Base-by-base conservation (phyloP, 805 yeast species). In the Barnettozyma californica region DNA sequence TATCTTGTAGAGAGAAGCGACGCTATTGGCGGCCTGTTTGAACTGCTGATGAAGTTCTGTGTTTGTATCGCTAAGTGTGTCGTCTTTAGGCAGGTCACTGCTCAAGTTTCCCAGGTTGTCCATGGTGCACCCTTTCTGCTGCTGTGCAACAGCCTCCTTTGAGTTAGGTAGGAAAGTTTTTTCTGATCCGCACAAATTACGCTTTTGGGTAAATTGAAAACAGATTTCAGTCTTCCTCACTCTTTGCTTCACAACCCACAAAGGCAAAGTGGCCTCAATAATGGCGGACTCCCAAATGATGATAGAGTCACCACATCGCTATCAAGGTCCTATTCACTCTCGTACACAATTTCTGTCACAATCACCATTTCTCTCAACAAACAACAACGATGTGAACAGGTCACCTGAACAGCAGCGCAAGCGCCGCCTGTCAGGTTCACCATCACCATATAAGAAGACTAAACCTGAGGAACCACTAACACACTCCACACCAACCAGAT, bases 1-100 rank as follows among this genome's bases (percentile, higher is more conserved):
- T 9, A 81, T 60, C 43, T 86, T 68, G 56, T 84, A 84, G 11
- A 84, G 68, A 4, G 83, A 73, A 9, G 89, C 85, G 25, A 84
- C 86, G 7, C 86, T 75, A 47, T 82, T 76, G 25, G 90, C 90
- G 7, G 90, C 90, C 47, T 72, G 73, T 62, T 80, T 83, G 66
- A 84, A 84, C 59, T 83, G 84, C n/a, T 68, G 65, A 0, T 81
- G 70, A n/a, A 84, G 66, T 34, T 81, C 84, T 21, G 64, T 63
- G 51, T 75, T 76, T 38, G 80, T 65, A 35, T 73, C 76, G 25
- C 66, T 63, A 1, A 79, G 62, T n/a, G 79, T 66, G 9, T 70
- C 70, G 33, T 21, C 27, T 9, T 75, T 76, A 38, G 69, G 71
- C 10, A 78, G 68, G 3, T 80, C 8, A 11, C 18, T 25, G 14